Percentiles rank a stretch among this genome's conserved stretches.
phyloP scores from a whole-genome alignment of 73 alveolate genomes.

The Tetrahymena thermophila region DNA sequence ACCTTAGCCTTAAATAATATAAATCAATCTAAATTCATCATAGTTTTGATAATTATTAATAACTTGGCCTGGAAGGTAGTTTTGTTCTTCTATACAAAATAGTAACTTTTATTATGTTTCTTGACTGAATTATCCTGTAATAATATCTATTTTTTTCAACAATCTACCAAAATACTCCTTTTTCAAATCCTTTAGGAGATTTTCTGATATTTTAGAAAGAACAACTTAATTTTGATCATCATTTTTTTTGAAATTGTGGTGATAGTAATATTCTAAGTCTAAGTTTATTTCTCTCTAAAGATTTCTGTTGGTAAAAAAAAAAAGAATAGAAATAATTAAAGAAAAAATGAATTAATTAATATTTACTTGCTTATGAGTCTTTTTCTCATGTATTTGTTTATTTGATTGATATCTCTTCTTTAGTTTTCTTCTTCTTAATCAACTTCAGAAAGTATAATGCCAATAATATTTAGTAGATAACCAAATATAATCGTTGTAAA shows the following conservation, averaged over 20 bases:
- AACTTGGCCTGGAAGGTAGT: background rate
- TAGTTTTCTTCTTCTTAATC: background rate
- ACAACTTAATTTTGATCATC: background rate
- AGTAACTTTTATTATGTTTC: background rate
- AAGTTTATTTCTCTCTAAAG: background rate
- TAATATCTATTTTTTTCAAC: background rate
- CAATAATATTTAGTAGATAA: background rate
- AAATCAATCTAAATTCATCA: background rate
- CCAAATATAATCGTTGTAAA: background rate
- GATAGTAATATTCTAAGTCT: background rate
- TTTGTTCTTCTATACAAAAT: background rate
- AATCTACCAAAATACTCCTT: background rate
- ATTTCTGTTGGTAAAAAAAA: background rate
- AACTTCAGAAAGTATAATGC: background rate
- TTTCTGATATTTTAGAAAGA: background rate
- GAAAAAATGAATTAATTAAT: too few species aligned
- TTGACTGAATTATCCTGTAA: background rate
- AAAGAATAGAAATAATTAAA: too few species aligned
- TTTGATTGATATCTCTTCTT: background rate
- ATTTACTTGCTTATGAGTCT: background rate
- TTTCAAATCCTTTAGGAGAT: background rate
- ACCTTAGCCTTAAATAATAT: background rate
- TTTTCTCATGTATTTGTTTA: background rate
- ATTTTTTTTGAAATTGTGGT: background rate
- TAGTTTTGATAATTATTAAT: too few species aligned